phyloP scores from a whole-genome alignment of 2,329 filamentous ascomycete genomes.

The Apiospora pterosperma region DNA sequence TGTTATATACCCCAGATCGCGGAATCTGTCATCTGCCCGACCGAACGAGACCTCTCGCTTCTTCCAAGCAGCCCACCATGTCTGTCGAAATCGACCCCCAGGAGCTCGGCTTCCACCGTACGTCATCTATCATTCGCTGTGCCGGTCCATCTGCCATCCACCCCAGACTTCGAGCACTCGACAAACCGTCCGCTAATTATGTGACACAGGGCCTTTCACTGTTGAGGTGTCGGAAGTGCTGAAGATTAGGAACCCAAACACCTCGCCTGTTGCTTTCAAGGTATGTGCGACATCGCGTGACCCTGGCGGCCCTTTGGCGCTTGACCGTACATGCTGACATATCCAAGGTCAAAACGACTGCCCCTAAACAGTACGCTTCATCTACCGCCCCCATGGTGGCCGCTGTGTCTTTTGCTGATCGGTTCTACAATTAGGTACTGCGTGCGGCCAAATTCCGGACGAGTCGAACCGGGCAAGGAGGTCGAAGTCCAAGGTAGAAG shows the following conservation, averaged over 20 bases:
- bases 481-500: conserved; percentile 89
- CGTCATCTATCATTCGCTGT: conserved; percentile 32
- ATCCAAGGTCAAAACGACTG: conserved; percentile 91
- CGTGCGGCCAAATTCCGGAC: conserved; percentile 93
- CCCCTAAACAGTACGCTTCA: conserved; percentile 85
- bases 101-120: conserved; percentile 93
- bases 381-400: conserved; percentile 13
- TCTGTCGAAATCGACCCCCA: conserved; percentile 89
- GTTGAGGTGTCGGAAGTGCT: conserved; percentile 62
- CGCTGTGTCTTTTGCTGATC: conserved; percentile 15
- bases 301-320: not conserved
- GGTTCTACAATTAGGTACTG: conserved; percentile 69
- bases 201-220: conserved; percentile 58
- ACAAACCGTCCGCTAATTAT: conserved; percentile 14
- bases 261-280: conserved; percentile 66
- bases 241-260: conserved; percentile 62
- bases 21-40: not conserved
- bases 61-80: conserved; percentile 50
- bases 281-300: conserved; percentile 35
- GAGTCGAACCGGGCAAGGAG: conserved; percentile 84
- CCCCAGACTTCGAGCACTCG: not conserved
- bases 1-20: not conserved
- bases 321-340: conserved; percentile 24
- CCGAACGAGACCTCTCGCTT: not conserved
- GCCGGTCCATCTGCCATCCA: conserved; percentile 1